Base-by-base conservation (phyloP, 2,329 filamentous ascomycete genomes). In the Botrytis byssoidea region DNA sequence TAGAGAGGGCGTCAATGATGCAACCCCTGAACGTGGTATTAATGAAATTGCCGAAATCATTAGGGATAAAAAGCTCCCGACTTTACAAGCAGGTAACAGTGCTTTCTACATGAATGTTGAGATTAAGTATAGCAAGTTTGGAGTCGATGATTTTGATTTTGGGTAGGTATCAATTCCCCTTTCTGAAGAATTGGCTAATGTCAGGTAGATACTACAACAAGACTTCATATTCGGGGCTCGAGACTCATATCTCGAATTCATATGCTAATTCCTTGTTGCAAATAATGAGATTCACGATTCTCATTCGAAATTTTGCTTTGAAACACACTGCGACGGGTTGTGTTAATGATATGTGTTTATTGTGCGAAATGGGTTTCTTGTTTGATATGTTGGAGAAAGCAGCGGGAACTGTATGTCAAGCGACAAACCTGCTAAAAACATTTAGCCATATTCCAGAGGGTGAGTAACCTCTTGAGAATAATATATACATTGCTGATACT, bases 131-230 rank as follows among this genome's bases (percentile, higher is more conserved):
- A 98, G 95, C 86, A 97, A 94, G 81, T 99, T 98, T 82, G 96
- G 96, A 32, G 94, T 99, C n/a, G 95, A 98, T 79, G 97, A 99
- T 82, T 99, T 99, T 82, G 96, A 99, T 82, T 99, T 99, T 83
- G 92, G 92, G 90, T 93, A 84, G 79, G 89, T 83, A 51, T 35
- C 35, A 32, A 46, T 29, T 40, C 65, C 71, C 57, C 4, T 42
- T 37, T 55, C 76, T 69, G 74, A 40, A 25, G 20, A 29, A 59
- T 51, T 61, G 18, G 78, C 76, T 77, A 72, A 81, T 73, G 29
- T 35, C 14, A 22, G 20, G 6, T 76, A 94, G 93, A 73, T 98
- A 93, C 82, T 99, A 97, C 86, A 99, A 99, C 83, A 94, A 93
- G 81, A 98, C 97, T 1, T 87, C 85, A 37, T 97, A 94, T 80